These are phyloP conservation scores for Grosmannia clavigera DNA, from an alignment of 2,329 filamentous ascomycete genomes.

Conservation along the genomic window DNA sequence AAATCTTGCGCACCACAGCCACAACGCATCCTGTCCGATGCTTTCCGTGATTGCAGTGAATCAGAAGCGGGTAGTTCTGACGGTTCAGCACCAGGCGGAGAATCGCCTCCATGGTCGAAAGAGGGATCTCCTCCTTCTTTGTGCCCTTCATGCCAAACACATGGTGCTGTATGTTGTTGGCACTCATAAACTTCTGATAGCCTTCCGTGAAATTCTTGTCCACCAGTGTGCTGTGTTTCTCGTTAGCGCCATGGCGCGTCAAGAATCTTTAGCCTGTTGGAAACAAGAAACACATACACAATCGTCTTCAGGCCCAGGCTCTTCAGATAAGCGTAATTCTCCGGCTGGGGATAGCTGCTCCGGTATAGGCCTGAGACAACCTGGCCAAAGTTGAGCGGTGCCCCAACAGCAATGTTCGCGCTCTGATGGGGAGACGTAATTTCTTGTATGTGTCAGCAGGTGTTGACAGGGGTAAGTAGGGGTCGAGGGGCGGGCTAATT, in stretches of 20 bases:
- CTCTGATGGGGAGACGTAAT: background rate
- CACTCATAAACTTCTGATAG: conserved; percentile 48
- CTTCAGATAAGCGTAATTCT: conserved; percentile 59
- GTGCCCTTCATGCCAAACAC: conserved; percentile 77
- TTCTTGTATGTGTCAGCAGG: background rate
- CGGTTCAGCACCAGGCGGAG: conserved; percentile 59
- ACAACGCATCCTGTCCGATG: conserved; percentile 88
- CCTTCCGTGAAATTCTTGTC: conserved; percentile 44
- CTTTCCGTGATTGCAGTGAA: conserved; percentile 92
- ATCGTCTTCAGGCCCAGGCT: conserved; percentile 64
- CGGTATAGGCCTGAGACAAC: conserved; percentile 67
- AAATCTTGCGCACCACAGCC: conserved; percentile 62
- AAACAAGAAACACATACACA: conserved; percentile 40
- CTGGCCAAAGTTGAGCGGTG: conserved; percentile 62
- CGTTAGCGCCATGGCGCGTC: conserved; percentile 5
- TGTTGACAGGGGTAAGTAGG: background rate
- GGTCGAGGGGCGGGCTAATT: background rate
- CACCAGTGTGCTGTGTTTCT: conserved; percentile 42
- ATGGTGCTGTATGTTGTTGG: conserved; percentile 57
- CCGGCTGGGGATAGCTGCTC: conserved; percentile 62
- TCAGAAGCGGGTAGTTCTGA: conserved; percentile 64
- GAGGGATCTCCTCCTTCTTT: conserved; percentile 63
- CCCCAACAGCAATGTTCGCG: conserved; percentile 13
- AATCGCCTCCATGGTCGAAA: conserved; percentile 56
- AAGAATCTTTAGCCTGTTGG: background rate